These are phyloP conservation scores for Talaromyces borbonicus DNA, from an alignment of 495 filamentous ascomycete species.

Conservation along the genomic window DNA sequence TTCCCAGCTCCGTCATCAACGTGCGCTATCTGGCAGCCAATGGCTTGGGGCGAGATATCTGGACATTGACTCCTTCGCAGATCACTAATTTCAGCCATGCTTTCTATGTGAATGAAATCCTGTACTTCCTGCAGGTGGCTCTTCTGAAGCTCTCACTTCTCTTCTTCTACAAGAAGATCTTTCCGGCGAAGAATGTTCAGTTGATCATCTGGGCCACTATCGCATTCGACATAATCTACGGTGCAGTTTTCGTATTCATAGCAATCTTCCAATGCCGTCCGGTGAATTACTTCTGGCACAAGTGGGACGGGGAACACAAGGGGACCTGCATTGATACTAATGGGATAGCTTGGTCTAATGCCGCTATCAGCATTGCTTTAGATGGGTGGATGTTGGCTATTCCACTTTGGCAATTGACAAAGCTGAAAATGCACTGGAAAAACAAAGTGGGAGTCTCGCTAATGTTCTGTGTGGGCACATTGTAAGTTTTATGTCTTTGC, in stretches of 20 bases:
- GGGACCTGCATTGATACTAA: conserved; percentile 39
- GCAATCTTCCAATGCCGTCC: conserved; percentile 27
- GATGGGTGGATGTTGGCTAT: conserved; percentile 44
- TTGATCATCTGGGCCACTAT: conserved; percentile 15
- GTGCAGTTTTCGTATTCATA: conserved; percentile 19
- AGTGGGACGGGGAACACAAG: conserved; percentile 22
- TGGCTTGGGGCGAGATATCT: conserved; percentile 15
- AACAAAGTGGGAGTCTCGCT: conserved; percentile 26
- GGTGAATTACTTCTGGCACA: conserved; percentile 25
- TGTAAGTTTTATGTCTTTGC: no score
- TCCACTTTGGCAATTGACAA: conserved; percentile 22
- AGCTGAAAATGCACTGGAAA: conserved; percentile 27
- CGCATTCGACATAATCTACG: conserved; percentile 20
- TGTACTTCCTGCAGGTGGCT: conserved; percentile 11
- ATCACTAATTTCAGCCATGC: conserved; percentile 6
- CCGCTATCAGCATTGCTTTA: conserved; percentile 41
- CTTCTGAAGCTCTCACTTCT: conserved; percentile 14
- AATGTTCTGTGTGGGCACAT: conserved; percentile 33
- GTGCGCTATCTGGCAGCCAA: not conserved
- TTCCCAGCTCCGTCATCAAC: not conserved
- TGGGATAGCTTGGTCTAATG: conserved; percentile 33
- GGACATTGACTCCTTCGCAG: conserved; percentile 11
- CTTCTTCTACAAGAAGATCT: conserved; percentile 25
- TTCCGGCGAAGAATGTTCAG: conserved; percentile 17
- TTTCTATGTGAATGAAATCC: conserved; percentile 13